Conservation (phyloP, 768 basidiomycete species). For the Trametes cubensis region DNA sequence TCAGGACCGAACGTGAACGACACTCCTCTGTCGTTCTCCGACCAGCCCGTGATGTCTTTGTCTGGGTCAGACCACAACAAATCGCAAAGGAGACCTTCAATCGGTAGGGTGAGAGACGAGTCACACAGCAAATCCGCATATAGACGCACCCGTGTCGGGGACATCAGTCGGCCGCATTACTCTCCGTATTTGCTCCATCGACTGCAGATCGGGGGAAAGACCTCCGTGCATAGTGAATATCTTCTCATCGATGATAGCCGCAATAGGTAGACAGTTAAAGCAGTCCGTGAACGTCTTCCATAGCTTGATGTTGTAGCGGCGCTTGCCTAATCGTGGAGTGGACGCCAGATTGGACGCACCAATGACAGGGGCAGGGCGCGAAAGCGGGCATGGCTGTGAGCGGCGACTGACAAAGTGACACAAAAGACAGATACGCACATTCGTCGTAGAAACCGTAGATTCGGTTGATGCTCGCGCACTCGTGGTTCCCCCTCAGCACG, state of each 20-base stretch:
- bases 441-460: slow-evolving; percentile 99
- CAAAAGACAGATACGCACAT: slow-evolving; percentile 60
- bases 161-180: slow-evolving; percentile 99
- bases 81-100: slow-evolving; percentile 87
- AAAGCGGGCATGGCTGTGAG: slow-evolving; percentile 19
- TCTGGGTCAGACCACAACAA: slow-evolving; percentile 99
- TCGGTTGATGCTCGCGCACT: slow-evolving; percentile 98
- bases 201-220: slow-evolving; percentile 94
- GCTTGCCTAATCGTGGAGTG: slow-evolving; percentile 72
- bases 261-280: slow-evolving; percentile 99
- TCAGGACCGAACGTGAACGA: slow-evolving; percentile 99
- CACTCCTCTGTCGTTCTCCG: slow-evolving; percentile 98
- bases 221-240: slow-evolving; percentile 99
- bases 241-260: slow-evolving; percentile 99
- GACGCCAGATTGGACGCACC: background rate
- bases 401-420: slow-evolving; percentile 6
- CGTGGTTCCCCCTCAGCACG: slow-evolving; percentile 97
- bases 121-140: too few species aligned
- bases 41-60: slow-evolving; percentile 99
- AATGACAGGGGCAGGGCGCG: slow-evolving; percentile 3
- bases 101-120: background rate
- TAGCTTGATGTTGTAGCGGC: slow-evolving; percentile 99
- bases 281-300: slow-evolving; percentile 99
- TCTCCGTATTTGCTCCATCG: slow-evolving; percentile 99
- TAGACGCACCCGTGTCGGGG: slow-evolving; percentile 85